Conservation (phyloP, 2,329 filamentous ascomycete species). For the Alternaria dauci region DNA sequence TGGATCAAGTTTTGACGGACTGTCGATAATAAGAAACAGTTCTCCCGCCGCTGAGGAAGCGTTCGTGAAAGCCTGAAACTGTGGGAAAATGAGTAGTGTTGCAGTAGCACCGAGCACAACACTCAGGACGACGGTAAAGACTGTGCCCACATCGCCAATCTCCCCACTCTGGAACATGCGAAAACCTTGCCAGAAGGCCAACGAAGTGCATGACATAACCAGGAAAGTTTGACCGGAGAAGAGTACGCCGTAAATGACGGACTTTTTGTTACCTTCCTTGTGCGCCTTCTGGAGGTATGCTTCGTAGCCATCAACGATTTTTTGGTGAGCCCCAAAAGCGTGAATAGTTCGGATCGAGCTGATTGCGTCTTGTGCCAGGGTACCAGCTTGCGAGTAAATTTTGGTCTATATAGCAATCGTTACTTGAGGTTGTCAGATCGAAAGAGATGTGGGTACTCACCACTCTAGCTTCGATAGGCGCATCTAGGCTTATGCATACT, state of each 20-base stretch:
- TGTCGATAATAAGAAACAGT: slow-evolving; percentile 24
- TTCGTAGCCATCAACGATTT: slow-evolving; percentile 66
- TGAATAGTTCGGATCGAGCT: slow-evolving; percentile 56
- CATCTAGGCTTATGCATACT: slow-evolving; percentile 18
- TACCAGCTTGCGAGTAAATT: slow-evolving; percentile 13
- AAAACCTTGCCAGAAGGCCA: slow-evolving; percentile 71
- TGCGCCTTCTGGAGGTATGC: slow-evolving; percentile 59
- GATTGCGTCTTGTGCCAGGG: neutral
- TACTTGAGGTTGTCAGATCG: neutral
- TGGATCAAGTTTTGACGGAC: slow-evolving; percentile 18
- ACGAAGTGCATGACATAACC: slow-evolving; percentile 69
- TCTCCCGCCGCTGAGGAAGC: slow-evolving; percentile 24
- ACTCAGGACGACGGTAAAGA: slow-evolving; percentile 78
- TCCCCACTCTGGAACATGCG: slow-evolving; percentile 25
- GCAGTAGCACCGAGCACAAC: slow-evolving; percentile 82
- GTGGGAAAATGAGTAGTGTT: slow-evolving; percentile 17
- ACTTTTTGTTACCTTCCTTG: slow-evolving; percentile 64
- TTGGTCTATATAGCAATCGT: slow-evolving; percentile 6
- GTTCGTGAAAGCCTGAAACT: slow-evolving; percentile 23
- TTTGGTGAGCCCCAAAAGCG: slow-evolving; percentile 65
- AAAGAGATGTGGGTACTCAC: slow-evolving; percentile 8
- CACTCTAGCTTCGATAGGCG: slow-evolving; percentile 23
- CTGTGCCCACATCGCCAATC: slow-evolving; percentile 65
- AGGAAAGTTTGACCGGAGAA: slow-evolving; percentile 71
- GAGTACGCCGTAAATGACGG: slow-evolving; percentile 63